These are phyloP conservation scores for Barnettozyma botsteinii DNA, from an alignment of 805 yeast species.

Conservation along the genomic window DNA sequence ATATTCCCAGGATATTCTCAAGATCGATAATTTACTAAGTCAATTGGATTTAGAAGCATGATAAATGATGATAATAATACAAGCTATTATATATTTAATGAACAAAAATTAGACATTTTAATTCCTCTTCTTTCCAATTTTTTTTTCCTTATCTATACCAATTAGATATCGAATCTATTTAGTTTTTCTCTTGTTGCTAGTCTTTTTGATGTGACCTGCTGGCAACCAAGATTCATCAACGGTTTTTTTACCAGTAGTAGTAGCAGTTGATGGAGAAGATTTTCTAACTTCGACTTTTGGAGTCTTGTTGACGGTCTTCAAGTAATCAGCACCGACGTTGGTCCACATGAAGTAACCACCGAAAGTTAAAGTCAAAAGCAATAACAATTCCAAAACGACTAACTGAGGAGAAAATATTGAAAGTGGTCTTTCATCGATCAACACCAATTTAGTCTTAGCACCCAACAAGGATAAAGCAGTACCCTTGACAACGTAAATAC, in stretches of 20 bases:
- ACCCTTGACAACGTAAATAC: slow-evolving; percentile 45
- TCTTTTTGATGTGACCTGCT: slow-evolving; percentile 41
- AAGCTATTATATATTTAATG: no score
- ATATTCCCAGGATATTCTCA: slow-evolving; percentile 29
- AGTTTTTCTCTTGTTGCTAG: slow-evolving; percentile 26
- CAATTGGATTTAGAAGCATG: slow-evolving; percentile 39
- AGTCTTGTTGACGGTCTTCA: slow-evolving; percentile 28
- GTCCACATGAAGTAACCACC: slow-evolving; percentile 43
- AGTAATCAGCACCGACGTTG: slow-evolving; percentile 41
- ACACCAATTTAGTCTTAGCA: slow-evolving; percentile 50
- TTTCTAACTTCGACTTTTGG: slow-evolving; percentile 18
- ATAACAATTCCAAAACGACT: slow-evolving; percentile 51
- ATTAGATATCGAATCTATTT: slow-evolving; percentile 15
- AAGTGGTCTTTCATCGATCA: slow-evolving; percentile 57
- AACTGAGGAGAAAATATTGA: slow-evolving; percentile 72
- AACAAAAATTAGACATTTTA: not conserved
- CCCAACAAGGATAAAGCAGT: slow-evolving; percentile 49
- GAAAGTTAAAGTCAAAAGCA: slow-evolving; percentile 43
- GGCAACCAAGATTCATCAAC: slow-evolving; percentile 55
- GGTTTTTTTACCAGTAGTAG: slow-evolving; percentile 26
- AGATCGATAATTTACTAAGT: slow-evolving; percentile 36
- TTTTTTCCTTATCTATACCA: not conserved
- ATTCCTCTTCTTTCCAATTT: not conserved
- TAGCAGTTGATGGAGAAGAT: slow-evolving; percentile 6
- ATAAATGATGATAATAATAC: no score